Evolutionary conservation across 202 grass and related monocot genomes (phyloP).

Genomic region (Musa balbisiana): DNA sequence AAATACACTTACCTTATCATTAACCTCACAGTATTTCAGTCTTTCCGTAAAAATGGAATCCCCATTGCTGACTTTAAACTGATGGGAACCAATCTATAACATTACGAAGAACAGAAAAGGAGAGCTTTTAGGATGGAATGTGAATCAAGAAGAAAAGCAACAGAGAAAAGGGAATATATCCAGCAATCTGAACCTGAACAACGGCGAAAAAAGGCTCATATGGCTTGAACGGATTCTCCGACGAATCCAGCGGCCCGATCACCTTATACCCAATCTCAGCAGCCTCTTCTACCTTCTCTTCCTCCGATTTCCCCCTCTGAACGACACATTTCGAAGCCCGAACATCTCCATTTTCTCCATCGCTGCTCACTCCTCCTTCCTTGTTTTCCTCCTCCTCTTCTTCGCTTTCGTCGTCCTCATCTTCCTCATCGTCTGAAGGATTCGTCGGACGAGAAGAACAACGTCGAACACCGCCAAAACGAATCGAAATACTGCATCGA

Average conservation of each 20-base stretch:
- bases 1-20: conserved; percentile 61
- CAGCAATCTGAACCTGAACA: conserved; percentile 50
- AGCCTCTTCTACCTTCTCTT: conserved; percentile 74
- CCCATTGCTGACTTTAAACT: conserved; percentile 98
- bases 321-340: conserved; percentile 38
- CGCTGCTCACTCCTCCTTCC: conserved; percentile 39
- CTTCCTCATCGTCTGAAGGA: conserved; percentile 8
- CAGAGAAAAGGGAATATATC: neutral
- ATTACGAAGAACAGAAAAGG: neutral
- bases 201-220: conserved; percentile 79
- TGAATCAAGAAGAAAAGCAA: conserved; percentile 12
- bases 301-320: conserved; percentile 71
- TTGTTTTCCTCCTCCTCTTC: conserved; percentile 55
- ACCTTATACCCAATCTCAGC: conserved; percentile 78
- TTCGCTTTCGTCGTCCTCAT: conserved; percentile 3
- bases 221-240: conserved; percentile 89
- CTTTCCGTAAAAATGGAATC: conserved; percentile 95
- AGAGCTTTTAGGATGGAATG: neutral
- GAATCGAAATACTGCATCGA: neutral
- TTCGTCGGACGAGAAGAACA: conserved; percentile 35
- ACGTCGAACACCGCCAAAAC: conserved; percentile 3
- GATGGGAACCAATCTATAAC: conserved; percentile 83
- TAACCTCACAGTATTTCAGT: conserved; percentile 85
- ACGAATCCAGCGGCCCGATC: conserved; percentile 42
- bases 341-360: conserved; percentile 38